phyloP scores from a whole-genome alignment of 352 stramenopile genomes.

The Globisporangium acanthophoron region DNA sequence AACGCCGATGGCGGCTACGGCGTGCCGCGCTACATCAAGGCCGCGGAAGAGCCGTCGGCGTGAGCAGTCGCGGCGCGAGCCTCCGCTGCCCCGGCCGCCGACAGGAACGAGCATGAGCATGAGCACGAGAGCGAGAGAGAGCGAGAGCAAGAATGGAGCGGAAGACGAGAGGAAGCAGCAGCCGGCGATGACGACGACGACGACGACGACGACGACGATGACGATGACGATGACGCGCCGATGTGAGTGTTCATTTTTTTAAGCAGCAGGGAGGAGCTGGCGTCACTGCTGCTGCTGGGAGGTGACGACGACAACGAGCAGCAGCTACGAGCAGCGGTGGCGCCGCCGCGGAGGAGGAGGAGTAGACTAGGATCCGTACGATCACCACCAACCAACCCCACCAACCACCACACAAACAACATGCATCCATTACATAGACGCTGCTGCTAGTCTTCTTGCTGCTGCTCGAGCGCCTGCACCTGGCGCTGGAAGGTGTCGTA shows the following conservation, averaged over 20 bases:
- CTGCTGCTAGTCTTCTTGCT: not conserved
- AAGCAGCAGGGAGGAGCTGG: not conserved
- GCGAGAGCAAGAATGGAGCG: no score
- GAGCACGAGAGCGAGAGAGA: not conserved
- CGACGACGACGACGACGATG: no score
- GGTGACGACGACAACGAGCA: not conserved
- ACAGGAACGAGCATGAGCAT: not conserved
- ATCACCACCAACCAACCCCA: not conserved
- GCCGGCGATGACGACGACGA: not conserved
- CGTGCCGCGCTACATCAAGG: slow-evolving; percentile 88
- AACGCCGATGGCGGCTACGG: slow-evolving; percentile 83
- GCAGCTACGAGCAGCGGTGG: not conserved
- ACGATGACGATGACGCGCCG: not conserved
- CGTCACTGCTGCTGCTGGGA: no score
- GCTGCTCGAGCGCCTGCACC: slow-evolving; percentile 18
- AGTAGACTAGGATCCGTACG: slow-evolving; percentile 3
- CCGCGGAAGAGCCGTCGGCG: slow-evolving; percentile 28
- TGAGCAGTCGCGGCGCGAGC: not conserved
- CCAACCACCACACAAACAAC: not conserved
- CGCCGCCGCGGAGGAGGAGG: not conserved
- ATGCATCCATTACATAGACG: slow-evolving; percentile 7
- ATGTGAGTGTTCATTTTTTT: not conserved
- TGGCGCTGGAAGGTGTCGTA: slow-evolving; percentile 26
- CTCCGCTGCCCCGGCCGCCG: no score
- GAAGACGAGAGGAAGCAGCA: no score